These are phyloP conservation scores for Fusarium oxysporum DNA, from an alignment of 2,329 filamentous ascomycete genomes.

Conservation along the genomic window DNA sequence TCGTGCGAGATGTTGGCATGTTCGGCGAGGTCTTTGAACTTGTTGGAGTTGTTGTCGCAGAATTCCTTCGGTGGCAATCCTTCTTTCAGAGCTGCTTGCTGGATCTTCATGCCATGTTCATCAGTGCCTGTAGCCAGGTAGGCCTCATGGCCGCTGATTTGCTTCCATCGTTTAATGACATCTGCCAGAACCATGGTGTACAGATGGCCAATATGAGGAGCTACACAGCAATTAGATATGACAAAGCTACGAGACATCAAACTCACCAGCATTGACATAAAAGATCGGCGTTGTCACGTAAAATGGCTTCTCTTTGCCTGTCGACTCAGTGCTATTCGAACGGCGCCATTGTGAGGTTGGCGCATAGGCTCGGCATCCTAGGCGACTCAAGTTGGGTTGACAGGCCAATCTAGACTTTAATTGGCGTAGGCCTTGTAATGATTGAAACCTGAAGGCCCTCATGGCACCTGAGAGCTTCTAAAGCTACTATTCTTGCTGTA, in stretches of 20 bases:
- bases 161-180: constrained; percentile 91
- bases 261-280: constrained; percentile 92
- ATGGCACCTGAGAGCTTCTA: constrained; percentile 36
- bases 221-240: constrained; percentile 56
- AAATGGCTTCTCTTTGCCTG: constrained; percentile 81
- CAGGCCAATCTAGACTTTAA: constrained; percentile 29
- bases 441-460: constrained; percentile 45
- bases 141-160: constrained; percentile 76
- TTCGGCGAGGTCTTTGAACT: constrained; percentile 80
- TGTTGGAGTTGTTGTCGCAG: constrained; percentile 84
- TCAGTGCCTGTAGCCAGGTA: constrained; percentile 92
- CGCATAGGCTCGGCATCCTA: constrained; percentile 44
- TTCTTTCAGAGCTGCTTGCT: constrained; percentile 81
- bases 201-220: constrained; percentile 93
- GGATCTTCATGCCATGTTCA: constrained; percentile 98
- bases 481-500: neutral
- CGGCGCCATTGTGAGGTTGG: constrained; percentile 48
- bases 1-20: constrained; percentile 79
- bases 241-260: neutral
- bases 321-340: constrained; percentile 43
- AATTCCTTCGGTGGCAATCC: constrained; percentile 82
- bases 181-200: constrained; percentile 94
- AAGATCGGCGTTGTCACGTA: constrained; percentile 98
- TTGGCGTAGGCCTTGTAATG: constrained; percentile 41
- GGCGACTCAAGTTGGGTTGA: constrained; percentile 45